Percentiles rank a stretch among this genome's conserved stretches.
Evolutionary conservation across 2,329 filamentous ascomycete genomes (phyloP).

Genomic region (Xylogone sp.): DNA sequence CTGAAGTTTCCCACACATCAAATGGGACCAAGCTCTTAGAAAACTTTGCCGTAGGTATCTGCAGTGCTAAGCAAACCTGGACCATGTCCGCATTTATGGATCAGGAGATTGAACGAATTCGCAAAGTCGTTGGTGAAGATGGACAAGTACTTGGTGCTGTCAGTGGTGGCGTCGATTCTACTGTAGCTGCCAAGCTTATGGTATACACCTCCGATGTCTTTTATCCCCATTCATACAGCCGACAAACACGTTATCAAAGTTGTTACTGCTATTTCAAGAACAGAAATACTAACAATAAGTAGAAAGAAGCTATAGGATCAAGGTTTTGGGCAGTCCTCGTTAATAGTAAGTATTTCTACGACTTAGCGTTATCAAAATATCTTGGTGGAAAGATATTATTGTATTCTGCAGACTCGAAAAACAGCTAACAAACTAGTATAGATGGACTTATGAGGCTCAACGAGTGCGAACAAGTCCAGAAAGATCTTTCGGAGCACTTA

Average conservation of each 20-base stretch:
- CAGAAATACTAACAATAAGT: background rate
- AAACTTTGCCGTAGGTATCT: conserved; percentile 86
- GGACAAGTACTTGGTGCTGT: conserved; percentile 79
- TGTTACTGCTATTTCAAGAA: conserved; percentile 2
- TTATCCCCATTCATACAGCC: conserved; percentile 61
- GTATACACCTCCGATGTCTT: no score
- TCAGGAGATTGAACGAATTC: conserved; percentile 76
- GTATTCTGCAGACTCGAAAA: no score
- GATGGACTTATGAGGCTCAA: conserved; percentile 77
- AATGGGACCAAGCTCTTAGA: conserved; percentile 66
- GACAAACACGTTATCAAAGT: conserved; percentile 56
- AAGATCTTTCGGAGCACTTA: conserved; percentile 73
- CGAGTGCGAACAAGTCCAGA: conserved; percentile 77
- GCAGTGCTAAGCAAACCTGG: conserved; percentile 74
- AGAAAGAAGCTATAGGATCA: conserved; percentile 73
- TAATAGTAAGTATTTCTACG: conserved; percentile 47
- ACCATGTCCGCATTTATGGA: conserved; percentile 80
- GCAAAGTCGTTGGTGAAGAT: conserved; percentile 73
- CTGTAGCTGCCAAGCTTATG: conserved; percentile 83
- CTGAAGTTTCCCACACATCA: conserved; percentile 74
- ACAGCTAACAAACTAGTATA: no score
- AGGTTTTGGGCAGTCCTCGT: conserved; percentile 79
- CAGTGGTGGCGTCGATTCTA: conserved; percentile 83
- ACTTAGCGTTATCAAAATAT: conserved; percentile 31
- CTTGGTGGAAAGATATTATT: no score